Evolutionary conservation across 1,284 basidiomycete species (phyloP).

Genomic region (Puccinia coronata): DNA sequence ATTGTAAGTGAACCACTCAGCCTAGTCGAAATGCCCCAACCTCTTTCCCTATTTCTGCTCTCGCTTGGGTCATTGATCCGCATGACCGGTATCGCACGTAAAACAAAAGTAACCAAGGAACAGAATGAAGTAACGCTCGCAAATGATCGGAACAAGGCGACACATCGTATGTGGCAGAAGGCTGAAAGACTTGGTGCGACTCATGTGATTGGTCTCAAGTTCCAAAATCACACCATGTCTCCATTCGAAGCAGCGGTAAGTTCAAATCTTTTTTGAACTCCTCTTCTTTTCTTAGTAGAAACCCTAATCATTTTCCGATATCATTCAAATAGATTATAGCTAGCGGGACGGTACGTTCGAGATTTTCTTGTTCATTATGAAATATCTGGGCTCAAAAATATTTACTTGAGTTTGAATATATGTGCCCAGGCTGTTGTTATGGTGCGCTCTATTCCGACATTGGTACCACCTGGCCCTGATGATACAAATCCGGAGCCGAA

Average conservation of each 20-base stretch:
- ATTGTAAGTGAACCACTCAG: slow-evolving; percentile 5
- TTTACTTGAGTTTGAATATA: background rate
- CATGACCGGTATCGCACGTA: background rate
- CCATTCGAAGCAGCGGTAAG: slow-evolving; percentile 6
- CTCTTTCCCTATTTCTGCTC: background rate
- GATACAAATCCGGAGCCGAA: background rate
- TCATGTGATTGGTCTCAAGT: slow-evolving; percentile 27
- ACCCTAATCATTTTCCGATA: background rate
- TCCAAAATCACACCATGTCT: background rate
- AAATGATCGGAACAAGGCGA: background rate
- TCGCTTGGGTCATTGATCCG: background rate
- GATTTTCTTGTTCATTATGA: background rate
- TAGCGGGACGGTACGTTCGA: slow-evolving; percentile 6
- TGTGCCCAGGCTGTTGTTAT: slow-evolving; percentile 9
- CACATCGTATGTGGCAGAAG: background rate
- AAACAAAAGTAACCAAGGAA: slow-evolving; percentile 13
- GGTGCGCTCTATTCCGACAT: background rate
- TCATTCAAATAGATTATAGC: slow-evolving; percentile 2
- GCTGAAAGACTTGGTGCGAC: slow-evolving; percentile 15
- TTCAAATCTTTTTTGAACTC: background rate
- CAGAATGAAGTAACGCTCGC: background rate
- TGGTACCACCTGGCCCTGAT: background rate
- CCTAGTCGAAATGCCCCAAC: background rate
- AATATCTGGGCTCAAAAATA: background rate
- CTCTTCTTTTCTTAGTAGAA: background rate